Percentiles rank a stretch among this genome's conserved stretches.
phyloP scores from a whole-genome alignment of 1,284 basidiomycete genomes.

The Schizophyllum amplum region DNA sequence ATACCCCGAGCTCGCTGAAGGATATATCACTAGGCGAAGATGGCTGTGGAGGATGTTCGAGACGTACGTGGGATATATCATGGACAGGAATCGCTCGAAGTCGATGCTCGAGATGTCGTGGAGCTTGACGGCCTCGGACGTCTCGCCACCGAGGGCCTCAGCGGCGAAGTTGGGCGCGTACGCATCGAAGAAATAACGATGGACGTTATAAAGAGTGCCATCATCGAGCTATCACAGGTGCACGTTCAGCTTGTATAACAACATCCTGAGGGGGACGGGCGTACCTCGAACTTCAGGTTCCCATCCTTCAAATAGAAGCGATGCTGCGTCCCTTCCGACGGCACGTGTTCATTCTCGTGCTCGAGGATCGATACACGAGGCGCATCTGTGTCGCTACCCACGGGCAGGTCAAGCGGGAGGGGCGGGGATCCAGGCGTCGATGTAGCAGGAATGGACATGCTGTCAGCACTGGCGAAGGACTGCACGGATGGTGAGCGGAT shows the following conservation, averaged over 20 bases:
- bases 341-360: too few species aligned
- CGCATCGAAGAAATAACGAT: conserved; percentile 23
- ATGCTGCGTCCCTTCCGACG: too few species aligned
- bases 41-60: too few species aligned
- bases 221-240: conserved; percentile 16
- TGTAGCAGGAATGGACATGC: too few species aligned
- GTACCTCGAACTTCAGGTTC: too few species aligned
- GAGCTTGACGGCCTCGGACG: conserved; percentile 9
- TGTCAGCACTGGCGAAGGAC: too few species aligned
- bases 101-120: conserved; percentile 14
- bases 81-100: conserved; percentile 24
- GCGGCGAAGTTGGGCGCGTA: conserved; percentile 23
- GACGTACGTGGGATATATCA: conserved; percentile 25
- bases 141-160: conserved; percentile 8
- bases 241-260: neutral
- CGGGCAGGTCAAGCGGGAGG: too few species aligned
- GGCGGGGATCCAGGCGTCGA: too few species aligned
- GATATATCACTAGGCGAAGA: neutral
- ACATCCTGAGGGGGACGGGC: neutral
- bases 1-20: conserved; percentile 22
- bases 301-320: too few species aligned
- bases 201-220: conserved; percentile 20
- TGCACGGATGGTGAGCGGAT: too few species aligned
- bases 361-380: too few species aligned
- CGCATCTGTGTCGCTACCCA: too few species aligned